These are phyloP conservation scores for Ceratobasidium theobromae DNA, from an alignment of 1,284 basidiomycete genomes.

Conservation along the genomic window DNA sequence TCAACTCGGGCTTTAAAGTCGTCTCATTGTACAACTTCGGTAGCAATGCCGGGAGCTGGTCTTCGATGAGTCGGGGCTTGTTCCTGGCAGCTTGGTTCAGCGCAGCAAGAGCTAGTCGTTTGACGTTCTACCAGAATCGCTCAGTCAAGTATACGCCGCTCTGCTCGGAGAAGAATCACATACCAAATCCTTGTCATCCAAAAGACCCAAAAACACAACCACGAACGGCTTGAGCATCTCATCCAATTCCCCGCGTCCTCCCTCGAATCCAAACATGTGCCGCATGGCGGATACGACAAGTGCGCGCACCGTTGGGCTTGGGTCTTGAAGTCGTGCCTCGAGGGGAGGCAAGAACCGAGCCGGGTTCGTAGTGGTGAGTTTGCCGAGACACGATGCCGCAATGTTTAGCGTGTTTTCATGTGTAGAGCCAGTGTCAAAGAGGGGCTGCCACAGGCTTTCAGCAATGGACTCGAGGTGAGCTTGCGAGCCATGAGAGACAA, in stretches of 20 bases:
- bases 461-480: constrained; percentile 82
- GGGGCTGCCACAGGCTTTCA: constrained; percentile 85
- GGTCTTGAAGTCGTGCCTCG: constrained; percentile 74
- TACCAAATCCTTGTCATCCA: constrained; percentile 84
- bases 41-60: constrained; percentile 75
- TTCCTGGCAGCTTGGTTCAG: constrained; percentile 93
- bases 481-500: constrained; percentile 86
- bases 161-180: constrained; percentile 39
- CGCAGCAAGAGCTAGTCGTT: constrained; percentile 81
- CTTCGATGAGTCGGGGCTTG: constrained; percentile 87
- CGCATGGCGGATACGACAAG: constrained; percentile 93
- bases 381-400: constrained; percentile 94
- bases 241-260: constrained; percentile 81
- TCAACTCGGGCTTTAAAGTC: constrained; percentile 73
- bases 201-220: constrained; percentile 86
- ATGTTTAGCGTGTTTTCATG: constrained; percentile 94
- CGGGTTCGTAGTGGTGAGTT: constrained; percentile 89
- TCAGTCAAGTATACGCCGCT: constrained; percentile 26
- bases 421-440: constrained; percentile 80
- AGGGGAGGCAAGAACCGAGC: constrained; percentile 86
- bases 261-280: constrained; percentile 73
- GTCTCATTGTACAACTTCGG: constrained; percentile 88
- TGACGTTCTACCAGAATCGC: constrained; percentile 63
- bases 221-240: constrained; percentile 83
- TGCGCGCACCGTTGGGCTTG: constrained; percentile 72